Conservation (phyloP, 768 basidiomycete species). For the Boletus tomentosulus region DNA sequence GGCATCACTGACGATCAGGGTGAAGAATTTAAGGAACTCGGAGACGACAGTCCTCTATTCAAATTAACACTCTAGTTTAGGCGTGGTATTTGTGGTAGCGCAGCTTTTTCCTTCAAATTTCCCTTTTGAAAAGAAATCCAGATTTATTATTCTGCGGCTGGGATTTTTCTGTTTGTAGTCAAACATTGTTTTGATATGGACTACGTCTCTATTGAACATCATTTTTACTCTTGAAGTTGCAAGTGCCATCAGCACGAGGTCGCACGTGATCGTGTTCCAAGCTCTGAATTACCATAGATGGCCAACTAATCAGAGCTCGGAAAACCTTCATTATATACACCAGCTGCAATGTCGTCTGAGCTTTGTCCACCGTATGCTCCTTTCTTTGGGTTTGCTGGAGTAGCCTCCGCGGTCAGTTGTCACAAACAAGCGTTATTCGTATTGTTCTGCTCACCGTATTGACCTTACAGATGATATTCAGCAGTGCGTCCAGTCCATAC, state of each 20-base stretch:
- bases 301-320: neutral
- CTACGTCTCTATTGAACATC: no score
- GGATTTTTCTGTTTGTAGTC: no score
- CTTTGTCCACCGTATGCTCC: slow-evolving; percentile 91
- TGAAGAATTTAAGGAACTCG: slow-evolving; percentile 41
- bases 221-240: no score
- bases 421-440: neutral
- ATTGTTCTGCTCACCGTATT: slow-evolving; percentile 8
- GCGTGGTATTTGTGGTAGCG: no score
- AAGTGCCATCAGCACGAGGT: no score
- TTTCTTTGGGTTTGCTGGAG: slow-evolving; percentile 97
- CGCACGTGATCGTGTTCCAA: neutral
- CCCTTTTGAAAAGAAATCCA: neutral
- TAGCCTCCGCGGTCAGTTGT: slow-evolving; percentile 78
- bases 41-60: slow-evolving; percentile 54
- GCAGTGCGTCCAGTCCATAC: slow-evolving; percentile 60
- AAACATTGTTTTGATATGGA: no score
- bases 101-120: neutral
- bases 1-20: slow-evolving; percentile 38
- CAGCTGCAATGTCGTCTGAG: slow-evolving; percentile 42
- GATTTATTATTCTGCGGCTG: no score
- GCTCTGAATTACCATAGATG: neutral
- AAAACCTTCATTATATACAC: neutral
- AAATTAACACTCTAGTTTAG: slow-evolving; percentile 30
- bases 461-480: slow-evolving; percentile 82